Evolutionary conservation across 805 yeast genomes (phyloP).

Genomic region (Sungouiella thailandica): DNA sequence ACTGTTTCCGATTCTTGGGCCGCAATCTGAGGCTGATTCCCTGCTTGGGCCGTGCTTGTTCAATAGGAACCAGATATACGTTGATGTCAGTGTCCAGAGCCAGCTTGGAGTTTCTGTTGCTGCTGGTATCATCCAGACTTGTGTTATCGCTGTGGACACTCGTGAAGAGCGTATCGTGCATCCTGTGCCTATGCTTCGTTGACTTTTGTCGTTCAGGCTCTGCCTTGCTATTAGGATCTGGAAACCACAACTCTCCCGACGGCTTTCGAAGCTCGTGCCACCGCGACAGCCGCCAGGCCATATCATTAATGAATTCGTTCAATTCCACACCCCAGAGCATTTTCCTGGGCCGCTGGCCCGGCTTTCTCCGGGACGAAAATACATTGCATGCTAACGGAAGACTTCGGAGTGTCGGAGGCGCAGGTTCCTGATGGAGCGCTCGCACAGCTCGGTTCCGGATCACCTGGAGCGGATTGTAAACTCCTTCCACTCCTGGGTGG

Average conservation of each 20-base stretch:
- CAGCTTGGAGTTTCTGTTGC: too few species aligned
- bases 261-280: constrained; percentile 48
- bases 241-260: constrained; percentile 51
- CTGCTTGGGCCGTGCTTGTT: background rate
- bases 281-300: constrained; percentile 52
- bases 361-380: constrained; percentile 37
- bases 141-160: too few species aligned
- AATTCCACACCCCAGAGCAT: constrained; percentile 63
- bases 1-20: background rate
- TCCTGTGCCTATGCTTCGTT: too few species aligned
- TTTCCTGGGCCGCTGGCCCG: constrained; percentile 30
- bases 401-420: constrained; percentile 40
- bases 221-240: too few species aligned
- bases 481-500: constrained; percentile 56
- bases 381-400: constrained; percentile 64
- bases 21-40: too few species aligned
- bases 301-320: constrained; percentile 53
- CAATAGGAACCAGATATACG: background rate
- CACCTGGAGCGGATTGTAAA: constrained; percentile 79
- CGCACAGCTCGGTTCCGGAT: constrained; percentile 65
- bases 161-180: background rate
- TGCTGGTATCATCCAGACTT: too few species aligned
- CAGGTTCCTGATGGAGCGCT: constrained; percentile 45
- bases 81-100: too few species aligned
- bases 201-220: too few species aligned